Evolutionary conservation across 257 asterid genomes (phyloP), one percentile per base, ranked within the genome.

Genomic region (Osmanthus fragrans): DNA sequence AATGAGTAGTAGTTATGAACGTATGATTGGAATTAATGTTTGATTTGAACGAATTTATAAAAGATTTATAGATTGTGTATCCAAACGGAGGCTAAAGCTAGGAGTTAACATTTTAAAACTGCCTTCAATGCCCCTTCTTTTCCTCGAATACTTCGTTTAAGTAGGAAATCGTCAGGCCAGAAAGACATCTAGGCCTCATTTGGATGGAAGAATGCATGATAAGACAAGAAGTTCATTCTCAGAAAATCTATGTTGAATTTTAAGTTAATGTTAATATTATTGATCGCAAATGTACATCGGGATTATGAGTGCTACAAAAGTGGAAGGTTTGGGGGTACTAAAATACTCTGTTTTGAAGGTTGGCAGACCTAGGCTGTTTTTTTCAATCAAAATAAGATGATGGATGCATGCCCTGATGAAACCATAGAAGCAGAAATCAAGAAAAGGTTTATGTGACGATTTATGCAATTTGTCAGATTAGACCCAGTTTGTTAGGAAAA

Each of bases 161-260:
- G 66, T 70, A 42, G 45, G 36, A 69, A 91, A 34, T 42, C 27
- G 39, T 36, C 10, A 11, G 72, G 27, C n/a, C 58, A 70, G 65
- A 18, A 23, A n/a, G 65, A 56, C 27, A 56, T 56, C 65, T 56
- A 5, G 65, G 65, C 65, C 29, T 56, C 65, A 6, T 47, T 9
- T 47, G n/a, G 65, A 47, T 27, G 64, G 65, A 23, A 56, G 27
- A 11, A 29, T 4, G 10, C 42, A 29, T 5, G n/a, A 25, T 12
- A 60, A 23, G 25, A 60, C 37, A 4, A 5, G 23, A 54, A 19
- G 25, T 54, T n/a, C 27, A 7, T 54, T 6, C 23, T 11, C 21
- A 2, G 8, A 49, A 16, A 13, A 56, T 56, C 65, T 56, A 56
- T 56, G n/a, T 56, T 56, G 65, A 56, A 56, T 23, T 5, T 56